Percentiles rank a stretch among this genome's conserved stretches.
phyloP scores from a whole-genome alignment of 306 rosid species.

The Cucurbita ficifolia region DNA sequence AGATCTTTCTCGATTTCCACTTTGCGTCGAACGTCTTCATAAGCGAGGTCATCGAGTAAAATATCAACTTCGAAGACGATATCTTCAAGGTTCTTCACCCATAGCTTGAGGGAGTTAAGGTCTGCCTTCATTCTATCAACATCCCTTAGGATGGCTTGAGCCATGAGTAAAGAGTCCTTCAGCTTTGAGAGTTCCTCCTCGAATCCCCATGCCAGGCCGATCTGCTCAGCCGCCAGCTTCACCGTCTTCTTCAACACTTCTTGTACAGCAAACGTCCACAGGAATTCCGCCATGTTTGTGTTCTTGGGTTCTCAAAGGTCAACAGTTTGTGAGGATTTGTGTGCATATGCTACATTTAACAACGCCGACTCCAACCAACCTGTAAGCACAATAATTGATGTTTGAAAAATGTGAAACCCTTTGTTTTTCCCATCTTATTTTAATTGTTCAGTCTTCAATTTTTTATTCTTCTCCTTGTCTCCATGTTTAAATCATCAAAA shows the following conservation, averaged over 20 bases:
- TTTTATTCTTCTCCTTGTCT: no score
- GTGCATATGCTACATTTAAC: no score
- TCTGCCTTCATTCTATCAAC: not conserved
- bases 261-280: not conserved
- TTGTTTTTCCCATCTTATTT: no score
- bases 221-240: not conserved
- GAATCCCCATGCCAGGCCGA: not conserved
- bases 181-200: not conserved
- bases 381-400: no score
- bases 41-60: not conserved
- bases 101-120: not conserved
- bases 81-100: slow-evolving; percentile 2
- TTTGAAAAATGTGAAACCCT: no score
- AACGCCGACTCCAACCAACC: no score
- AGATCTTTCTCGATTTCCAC: not conserved
- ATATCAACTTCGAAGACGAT: not conserved
- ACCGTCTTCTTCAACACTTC: not conserved
- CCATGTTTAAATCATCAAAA: no score
- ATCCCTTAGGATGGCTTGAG: not conserved
- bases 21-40: slow-evolving; percentile 1
- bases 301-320: not conserved
- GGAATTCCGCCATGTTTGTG: not conserved
- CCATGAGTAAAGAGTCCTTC: not conserved
- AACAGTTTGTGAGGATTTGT: not conserved
- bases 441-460: no score